Percentiles rank a stretch among this genome's conserved stretches.
phyloP scores from a whole-genome alignment of 768 basidiomycete genomes.

The Ramaria sp. region DNA sequence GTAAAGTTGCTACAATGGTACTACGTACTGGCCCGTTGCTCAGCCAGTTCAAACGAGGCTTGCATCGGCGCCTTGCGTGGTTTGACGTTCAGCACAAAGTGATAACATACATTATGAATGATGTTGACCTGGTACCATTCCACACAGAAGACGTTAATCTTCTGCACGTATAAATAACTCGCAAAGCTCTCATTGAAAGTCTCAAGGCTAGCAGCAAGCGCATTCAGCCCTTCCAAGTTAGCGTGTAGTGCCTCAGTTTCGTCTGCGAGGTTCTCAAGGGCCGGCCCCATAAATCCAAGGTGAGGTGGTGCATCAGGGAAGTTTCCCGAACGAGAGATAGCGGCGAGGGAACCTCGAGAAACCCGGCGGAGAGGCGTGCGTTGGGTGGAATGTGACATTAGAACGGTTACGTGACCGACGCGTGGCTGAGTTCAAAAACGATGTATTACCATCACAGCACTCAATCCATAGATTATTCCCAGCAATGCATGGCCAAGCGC shows the following conservation, averaged over 20 bases:
- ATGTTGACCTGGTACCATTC: conserved; percentile 77
- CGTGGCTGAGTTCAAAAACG: too few relatives aligned
- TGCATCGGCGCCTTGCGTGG: conserved; percentile 44
- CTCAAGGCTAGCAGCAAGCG: conserved; percentile 62
- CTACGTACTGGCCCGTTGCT: conserved; percentile 45
- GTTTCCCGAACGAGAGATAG: conserved; percentile 66
- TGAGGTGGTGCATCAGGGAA: conserved; percentile 72
- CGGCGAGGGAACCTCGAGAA: conserved; percentile 84
- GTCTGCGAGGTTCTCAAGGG: conserved; percentile 77
- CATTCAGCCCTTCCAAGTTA: conserved; percentile 61
- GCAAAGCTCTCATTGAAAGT: conserved; percentile 92
- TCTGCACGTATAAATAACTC: conserved; percentile 83
- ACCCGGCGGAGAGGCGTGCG: conserved; percentile 81
- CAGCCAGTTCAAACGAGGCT: conserved; percentile 47
- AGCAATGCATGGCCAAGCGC: too few relatives aligned
- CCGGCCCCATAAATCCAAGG: conserved; percentile 76
- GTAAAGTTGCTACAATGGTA: neutral
- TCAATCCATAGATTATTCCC: too few relatives aligned
- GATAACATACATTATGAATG: neutral
- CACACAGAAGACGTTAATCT: conserved; percentile 90
- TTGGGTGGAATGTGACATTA: conserved; percentile 24
- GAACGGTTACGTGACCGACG: neutral
- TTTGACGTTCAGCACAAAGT: neutral
- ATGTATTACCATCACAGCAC: too few relatives aligned
- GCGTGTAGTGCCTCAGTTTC: conserved; percentile 73